Evolutionary conservation across 768 basidiomycete species (phyloP), one percentile per base, ranked within the genome.

Genomic region (Cystofilobasidium bisporidii): DNA sequence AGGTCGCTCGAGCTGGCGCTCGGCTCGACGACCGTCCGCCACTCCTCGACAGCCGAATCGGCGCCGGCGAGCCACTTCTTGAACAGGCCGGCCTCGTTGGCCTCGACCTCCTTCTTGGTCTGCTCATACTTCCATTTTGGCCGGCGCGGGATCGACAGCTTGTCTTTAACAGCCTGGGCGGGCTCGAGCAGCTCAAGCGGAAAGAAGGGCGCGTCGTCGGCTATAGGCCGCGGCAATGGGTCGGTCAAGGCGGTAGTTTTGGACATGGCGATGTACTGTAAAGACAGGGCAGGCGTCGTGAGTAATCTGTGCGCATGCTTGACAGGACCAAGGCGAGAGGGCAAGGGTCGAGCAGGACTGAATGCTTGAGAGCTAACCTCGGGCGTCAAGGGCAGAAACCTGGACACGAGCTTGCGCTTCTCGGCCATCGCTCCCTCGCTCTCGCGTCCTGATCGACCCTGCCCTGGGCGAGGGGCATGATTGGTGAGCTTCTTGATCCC

Each of bases 61-160:
- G 47, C 87, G 71, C 83, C 79, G 6, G 78, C 75, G 24, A 90
- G 78, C 91, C 92, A 96, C 74, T 85, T 86, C 64, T 78, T 82
- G 78, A 91, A 93, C 45, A 85, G 56, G 0, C 86, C 89, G 73
- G 91, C 88, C 77, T 97, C 93, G 74, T 94, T 96, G 63, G 80
- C 81, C 73, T 97, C 91, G 20, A 97, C 86, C 77, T 92, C 88
- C 28, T 82, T 84, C 80, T 94, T 97, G 47, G 85, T 82, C 85
- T 88, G 87, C 28, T 88, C 86, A 75, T 84, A 89, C 24, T 83
- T 80, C 89, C 92, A 96, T 75, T 87, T 91, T 3, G 93, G 92
- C 67, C 93, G 76, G 70, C 78, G 83, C 22, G 89, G 89, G 72
- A 81, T 81, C 17, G 74, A 75, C 69, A 83, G 70, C 22, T 69